These are phyloP conservation scores for Starmerella apis DNA, from an alignment of 805 yeast genomes.

Conservation along the genomic window DNA sequence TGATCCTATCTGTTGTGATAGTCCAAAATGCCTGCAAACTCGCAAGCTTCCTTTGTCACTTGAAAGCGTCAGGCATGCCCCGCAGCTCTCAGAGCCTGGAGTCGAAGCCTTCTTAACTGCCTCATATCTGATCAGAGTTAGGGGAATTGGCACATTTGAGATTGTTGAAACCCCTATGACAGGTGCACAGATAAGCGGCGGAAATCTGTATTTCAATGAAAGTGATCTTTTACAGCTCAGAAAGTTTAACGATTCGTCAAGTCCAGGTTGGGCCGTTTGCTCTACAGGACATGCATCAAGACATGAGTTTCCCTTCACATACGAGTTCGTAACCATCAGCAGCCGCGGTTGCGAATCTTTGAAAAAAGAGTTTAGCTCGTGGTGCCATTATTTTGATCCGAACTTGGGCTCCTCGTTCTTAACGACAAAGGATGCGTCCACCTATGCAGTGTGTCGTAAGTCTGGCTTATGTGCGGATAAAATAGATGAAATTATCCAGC, in stretches of 20 bases:
- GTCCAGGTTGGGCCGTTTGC: neutral
- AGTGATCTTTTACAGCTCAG: neutral
- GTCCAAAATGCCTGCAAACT: neutral
- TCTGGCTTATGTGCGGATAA: neutral
- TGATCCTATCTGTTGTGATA: neutral
- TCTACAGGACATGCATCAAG: neutral
- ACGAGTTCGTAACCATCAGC: neutral
- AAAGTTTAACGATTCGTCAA: neutral
- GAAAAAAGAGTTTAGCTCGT: slow-evolving; percentile 2
- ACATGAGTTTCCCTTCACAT: neutral
- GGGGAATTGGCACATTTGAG: neutral
- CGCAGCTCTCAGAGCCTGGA: neutral
- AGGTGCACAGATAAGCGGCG: neutral
- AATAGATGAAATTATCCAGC: neutral
- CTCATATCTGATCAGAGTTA: neutral
- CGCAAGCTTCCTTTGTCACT: neutral
- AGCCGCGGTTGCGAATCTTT: neutral
- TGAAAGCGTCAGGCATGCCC: neutral
- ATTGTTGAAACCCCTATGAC: neutral
- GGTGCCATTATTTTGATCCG: neutral
- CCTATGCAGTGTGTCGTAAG: slow-evolving; percentile 1
- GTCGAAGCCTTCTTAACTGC: neutral
- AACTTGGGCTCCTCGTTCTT: neutral
- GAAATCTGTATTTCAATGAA: neutral
- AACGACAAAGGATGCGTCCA: neutral